Evolutionary conservation across 768 basidiomycete genomes (phyloP).

Genomic region (Auricularia auricula-judae): DNA sequence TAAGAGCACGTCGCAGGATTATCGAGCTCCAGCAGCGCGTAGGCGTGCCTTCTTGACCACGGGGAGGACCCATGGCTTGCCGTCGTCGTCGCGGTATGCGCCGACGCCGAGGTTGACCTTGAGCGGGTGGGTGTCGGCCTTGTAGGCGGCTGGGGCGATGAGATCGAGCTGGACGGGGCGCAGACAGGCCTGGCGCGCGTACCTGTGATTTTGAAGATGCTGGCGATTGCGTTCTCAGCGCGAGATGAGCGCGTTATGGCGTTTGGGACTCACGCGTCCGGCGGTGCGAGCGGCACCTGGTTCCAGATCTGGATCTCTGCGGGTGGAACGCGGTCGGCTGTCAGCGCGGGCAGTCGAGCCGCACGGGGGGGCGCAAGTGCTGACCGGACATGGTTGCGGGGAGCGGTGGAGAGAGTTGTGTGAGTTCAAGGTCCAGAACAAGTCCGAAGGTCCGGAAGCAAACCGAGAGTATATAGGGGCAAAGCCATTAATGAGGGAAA

Average conservation of each 20-base stretch:
- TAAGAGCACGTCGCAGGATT: slow-evolving; percentile 17
- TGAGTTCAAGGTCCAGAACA: no score
- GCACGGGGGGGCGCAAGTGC: neutral
- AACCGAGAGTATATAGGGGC: no score
- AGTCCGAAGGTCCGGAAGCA: no score
- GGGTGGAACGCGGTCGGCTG: neutral
- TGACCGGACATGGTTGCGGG: neutral
- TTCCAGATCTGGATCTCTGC: slow-evolving; percentile 35
- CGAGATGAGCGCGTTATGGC: neutral
- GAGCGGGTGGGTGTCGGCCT: slow-evolving; percentile 57
- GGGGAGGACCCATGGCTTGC: slow-evolving; percentile 86
- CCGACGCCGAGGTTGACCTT: slow-evolving; percentile 93
- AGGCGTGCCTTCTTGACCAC: slow-evolving; percentile 71
- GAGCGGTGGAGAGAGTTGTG: neutral
- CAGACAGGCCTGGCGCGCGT: neutral
- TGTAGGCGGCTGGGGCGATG: slow-evolving; percentile 50
- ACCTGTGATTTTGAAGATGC: slow-evolving; percentile 78
- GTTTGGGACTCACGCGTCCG: slow-evolving; percentile 50
- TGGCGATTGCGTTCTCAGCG: slow-evolving; percentile 19
- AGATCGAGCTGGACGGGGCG: neutral
- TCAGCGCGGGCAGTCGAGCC: no score
- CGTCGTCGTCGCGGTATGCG: slow-evolving; percentile 80
- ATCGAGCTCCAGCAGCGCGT: neutral
- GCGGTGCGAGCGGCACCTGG: slow-evolving; percentile 69
- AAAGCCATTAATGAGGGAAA: no score